Base-by-base conservation (phyloP, 1,284 basidiomycete genomes). In the Gyrodon tennesseensis region DNA sequence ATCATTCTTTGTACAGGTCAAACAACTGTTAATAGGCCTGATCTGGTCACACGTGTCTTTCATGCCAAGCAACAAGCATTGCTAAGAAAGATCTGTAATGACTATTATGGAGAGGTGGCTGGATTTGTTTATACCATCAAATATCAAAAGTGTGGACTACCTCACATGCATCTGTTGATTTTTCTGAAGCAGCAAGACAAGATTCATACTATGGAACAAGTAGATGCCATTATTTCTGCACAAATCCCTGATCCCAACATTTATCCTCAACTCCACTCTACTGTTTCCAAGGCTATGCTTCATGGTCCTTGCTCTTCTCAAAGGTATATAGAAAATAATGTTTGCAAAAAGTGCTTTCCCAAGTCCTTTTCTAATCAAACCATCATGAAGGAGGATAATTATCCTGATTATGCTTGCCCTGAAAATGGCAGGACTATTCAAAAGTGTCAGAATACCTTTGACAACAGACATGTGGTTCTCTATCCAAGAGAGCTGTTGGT, bases 1-100 rank as follows among this genome's bases (percentile, higher is more conserved):
- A n/a, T n/a, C n/a, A n/a, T n/a, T n/a, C n/a, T n/a, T n/a, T n/a
- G n/a, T n/a, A 21, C 49, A 69, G 64, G 58, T 29, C 81, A 85
- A 62, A 72, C 69, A 13, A 61, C 77, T 27, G 64, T 71, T 41
- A 81, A 86, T 65, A 62, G 77, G 2, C 83, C 83, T 40, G 81
- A 85, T 52, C 66, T 86, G 48, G 77, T 84, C 1, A 70, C 78
- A 2, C 58, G 77, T 4, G 80, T 84, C 1, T 86, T 86, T n/a
- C n/a, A n/a, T n/a, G n/a, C n/a, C n/a, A n/a, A n/a, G n/a, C n/a
- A n/a, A n/a, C n/a, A n/a, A n/a, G 76, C 74, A 0, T 56, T 84
- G 1, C n/a, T 83, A 0, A 67, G 80, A 0, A 58, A 46, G 1
- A 61, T 72, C 11, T 2, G 12, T 7, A 19, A 61, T 56, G 68